Conservation (phyloP, 257 asterid genomes). For the Gardenia jasminoides region DNA sequence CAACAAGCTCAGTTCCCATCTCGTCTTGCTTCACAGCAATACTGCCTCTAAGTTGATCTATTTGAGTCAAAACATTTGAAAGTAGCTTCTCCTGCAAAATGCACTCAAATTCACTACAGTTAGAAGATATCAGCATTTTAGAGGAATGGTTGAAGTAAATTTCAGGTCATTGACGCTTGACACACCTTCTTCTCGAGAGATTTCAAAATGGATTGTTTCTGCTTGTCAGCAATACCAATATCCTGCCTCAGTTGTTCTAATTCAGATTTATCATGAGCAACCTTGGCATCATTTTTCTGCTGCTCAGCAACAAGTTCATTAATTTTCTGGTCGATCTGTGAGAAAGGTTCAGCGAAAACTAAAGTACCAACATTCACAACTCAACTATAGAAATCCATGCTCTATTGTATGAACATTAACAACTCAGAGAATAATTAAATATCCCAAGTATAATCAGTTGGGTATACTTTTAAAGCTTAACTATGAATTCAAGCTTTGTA, state of each 20-base stretch:
- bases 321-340: constrained; percentile 89
- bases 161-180: constrained; percentile 13
- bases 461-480: background rate
- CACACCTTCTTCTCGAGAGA: constrained; percentile 86
- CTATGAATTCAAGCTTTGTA: background rate
- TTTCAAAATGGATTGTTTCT: constrained; percentile 69
- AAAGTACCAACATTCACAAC: constrained; percentile 1
- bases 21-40: constrained; percentile 78
- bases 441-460: background rate
- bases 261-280: constrained; percentile 85
- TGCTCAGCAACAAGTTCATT: constrained; percentile 92
- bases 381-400: background rate
- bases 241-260: constrained; percentile 93
- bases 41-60: constrained; percentile 82
- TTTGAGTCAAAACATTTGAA: constrained; percentile 69
- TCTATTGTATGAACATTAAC: background rate
- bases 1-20: constrained; percentile 96
- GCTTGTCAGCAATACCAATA: constrained; percentile 64
- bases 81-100: constrained; percentile 76
- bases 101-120: constrained; percentile 8
- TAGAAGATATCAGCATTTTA: constrained; percentile 11
- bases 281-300: constrained; percentile 92
- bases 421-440: background rate
- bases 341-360: constrained; percentile 66
- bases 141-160: constrained; percentile 10